A percentile compares a stretch with the other conserved stretches of the same genome.
phyloP scores from a whole-genome alignment of 495 filamentous ascomycete species.

The Xylaria venustula region DNA sequence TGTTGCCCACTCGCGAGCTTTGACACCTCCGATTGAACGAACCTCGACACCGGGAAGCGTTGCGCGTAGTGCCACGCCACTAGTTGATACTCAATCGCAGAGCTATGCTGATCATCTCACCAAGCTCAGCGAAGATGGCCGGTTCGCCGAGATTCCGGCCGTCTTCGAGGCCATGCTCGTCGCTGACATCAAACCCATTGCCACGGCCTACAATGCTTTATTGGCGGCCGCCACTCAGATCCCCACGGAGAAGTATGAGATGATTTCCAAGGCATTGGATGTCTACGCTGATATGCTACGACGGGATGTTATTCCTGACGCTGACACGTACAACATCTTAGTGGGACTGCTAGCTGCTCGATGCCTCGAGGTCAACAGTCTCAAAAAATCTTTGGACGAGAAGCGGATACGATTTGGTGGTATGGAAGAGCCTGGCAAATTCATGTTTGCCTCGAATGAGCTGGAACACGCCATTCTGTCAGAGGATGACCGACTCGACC shows the following conservation, averaged over 20 bases:
- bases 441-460: constrained; percentile 85
- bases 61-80: constrained; percentile 43
- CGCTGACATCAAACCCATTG: constrained; percentile 72
- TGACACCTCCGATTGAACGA: constrained; percentile 36
- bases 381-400: constrained; percentile 70
- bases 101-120: constrained; percentile 72
- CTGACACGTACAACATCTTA: constrained; percentile 80
- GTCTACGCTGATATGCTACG: constrained; percentile 96
- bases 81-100: constrained; percentile 57
- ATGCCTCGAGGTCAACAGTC: constrained; percentile 67
- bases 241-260: constrained; percentile 67
- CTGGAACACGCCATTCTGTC: constrained; percentile 75
- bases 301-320: constrained; percentile 76
- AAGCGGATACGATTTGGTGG: constrained; percentile 78
- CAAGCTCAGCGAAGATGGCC: constrained; percentile 62
- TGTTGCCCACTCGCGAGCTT: constrained; percentile 37
- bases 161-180: constrained; percentile 84
- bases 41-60: constrained; percentile 40
- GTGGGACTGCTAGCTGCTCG: constrained; percentile 77
- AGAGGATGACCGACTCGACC: constrained; percentile 80
- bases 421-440: constrained; percentile 81
- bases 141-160: constrained; percentile 81
- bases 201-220: constrained; percentile 85
- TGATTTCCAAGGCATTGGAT: constrained; percentile 86
- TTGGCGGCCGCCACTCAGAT: constrained; percentile 78